These are phyloP conservation scores for Kwoniella heveanensis DNA, from an alignment of 768 basidiomycete species.

Conservation along the genomic window DNA sequence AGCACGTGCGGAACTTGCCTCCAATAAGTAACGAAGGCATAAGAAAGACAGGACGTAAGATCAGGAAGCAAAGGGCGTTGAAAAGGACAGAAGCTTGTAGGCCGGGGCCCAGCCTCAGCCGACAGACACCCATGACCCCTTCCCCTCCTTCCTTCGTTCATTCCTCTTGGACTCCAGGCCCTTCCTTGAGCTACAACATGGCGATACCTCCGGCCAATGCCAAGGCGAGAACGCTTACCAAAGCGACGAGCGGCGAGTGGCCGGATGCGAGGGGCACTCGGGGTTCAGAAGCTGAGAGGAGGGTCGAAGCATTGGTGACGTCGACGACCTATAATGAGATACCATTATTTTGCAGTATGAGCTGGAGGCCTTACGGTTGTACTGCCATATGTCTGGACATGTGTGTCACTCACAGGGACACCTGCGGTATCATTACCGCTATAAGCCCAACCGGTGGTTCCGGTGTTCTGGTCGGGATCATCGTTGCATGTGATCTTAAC, in stretches of 20 bases:
- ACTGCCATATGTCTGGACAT: too few relatives aligned
- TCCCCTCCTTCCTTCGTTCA: neutral
- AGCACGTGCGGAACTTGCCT: too few relatives aligned
- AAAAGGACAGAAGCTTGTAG: too few relatives aligned
- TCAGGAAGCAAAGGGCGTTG: too few relatives aligned
- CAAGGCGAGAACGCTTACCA: neutral
- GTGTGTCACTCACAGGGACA: constrained; percentile 29
- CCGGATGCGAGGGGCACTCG: neutral
- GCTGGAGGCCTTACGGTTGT: too few relatives aligned
- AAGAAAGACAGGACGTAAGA: too few relatives aligned
- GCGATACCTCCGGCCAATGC: neutral
- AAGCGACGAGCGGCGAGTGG: neutral
- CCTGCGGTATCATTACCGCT: constrained; percentile 24
- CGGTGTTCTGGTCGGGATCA: constrained; percentile 8
- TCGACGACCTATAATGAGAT: constrained; percentile 12
- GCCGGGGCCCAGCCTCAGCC: too few relatives aligned
- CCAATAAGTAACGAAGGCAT: too few relatives aligned
- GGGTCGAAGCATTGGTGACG: constrained; percentile 16
- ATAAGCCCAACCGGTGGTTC: constrained; percentile 42
- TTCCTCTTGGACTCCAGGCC: neutral
- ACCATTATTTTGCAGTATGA: too few relatives aligned
- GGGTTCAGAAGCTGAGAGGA: constrained; percentile 11
- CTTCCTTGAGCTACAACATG: neutral
- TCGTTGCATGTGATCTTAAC: constrained; percentile 46
- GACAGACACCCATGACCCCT: neutral